Base-by-base conservation (phyloP, 257 asterid genomes). In the Cordia subcordata region DNA sequence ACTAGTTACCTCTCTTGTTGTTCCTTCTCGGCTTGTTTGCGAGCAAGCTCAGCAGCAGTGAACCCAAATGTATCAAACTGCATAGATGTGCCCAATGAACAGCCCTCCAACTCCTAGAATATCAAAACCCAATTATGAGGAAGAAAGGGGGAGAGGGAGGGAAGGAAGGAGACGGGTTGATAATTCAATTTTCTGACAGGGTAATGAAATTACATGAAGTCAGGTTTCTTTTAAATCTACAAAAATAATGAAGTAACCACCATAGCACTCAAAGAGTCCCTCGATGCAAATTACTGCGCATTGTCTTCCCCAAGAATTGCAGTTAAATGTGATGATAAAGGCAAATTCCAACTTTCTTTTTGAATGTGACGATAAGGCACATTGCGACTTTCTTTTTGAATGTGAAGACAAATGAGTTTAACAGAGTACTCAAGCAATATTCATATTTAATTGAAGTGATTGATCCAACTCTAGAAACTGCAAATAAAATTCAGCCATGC, bases 41-140 rank as follows among this genome's bases (percentile, higher is more conserved):
- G 90, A 47, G 90, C 96, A 78, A 73, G 55, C 70, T 88, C 98
- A 32, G 90, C 89, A 37, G 96, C 90, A 27, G 98, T 92, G 65
- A 82, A 86, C 54, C 98, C 98, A 75, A 92, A 92, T 14, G 98
- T 92, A 69, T 92, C 98, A 65, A 85, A 92, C 71, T 88, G 85
- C 84, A 77, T 75, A 55, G 96, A 85, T 59, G 94, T 80, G 58
- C 73, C 87, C 69, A 92, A 59, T 54, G 95, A 77, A 49, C 75
- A 82, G 37, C 84, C 89, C 70, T 86, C 96, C 90, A 88, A 35
- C 45, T 92, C 98, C 98, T 92, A 67, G 35, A 79, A 60, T 62
- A 67, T 40, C 45, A 56, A 59, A 70, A 51, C 42, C 62, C 50
- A 61, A 40, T 39, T 22, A 22, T 13, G 19, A 14, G 19, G 27